Evolutionary conservation across 2,329 filamentous ascomycete genomes (phyloP).

Genomic region (Exophiala sideris): DNA sequence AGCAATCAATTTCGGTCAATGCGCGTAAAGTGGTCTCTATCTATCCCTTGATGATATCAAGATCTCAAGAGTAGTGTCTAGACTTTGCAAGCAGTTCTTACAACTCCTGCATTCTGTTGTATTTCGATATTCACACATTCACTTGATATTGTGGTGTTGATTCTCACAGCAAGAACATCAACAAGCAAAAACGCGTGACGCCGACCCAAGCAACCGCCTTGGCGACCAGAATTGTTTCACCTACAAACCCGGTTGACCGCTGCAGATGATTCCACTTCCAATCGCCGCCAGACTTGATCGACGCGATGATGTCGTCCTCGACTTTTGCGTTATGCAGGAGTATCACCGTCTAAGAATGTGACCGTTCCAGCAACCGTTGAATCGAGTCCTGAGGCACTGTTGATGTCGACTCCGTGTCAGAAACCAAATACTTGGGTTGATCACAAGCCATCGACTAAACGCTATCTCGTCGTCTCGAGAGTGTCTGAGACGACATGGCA

Average conservation of each 20-base stretch:
- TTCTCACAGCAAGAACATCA: too few species aligned
- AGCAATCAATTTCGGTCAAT: not conserved
- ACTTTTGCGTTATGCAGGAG: not conserved
- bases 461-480: too few species aligned
- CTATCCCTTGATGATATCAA: not conserved
- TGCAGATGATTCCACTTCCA: slow-evolving; percentile 3
- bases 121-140: not conserved
- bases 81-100: not conserved
- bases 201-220: slow-evolving; percentile 8
- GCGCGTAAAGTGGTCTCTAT: not conserved
- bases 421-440: too few species aligned
- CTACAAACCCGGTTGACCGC: not conserved
- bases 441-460: too few species aligned
- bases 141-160: not conserved
- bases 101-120: not conserved
- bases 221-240: slow-evolving; percentile 16
- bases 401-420: too few species aligned
- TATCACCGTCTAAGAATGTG: not conserved
- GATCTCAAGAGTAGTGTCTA: too few species aligned
- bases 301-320: slow-evolving; percentile 11
- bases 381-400: too few species aligned
- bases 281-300: slow-evolving; percentile 7
- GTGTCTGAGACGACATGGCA: too few species aligned
- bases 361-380: too few species aligned
- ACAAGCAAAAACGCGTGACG: not conserved